Evolutionary conservation across 2,329 filamentous ascomycete genomes (phyloP).

Genomic region (Amylocarpus encephaloides): DNA sequence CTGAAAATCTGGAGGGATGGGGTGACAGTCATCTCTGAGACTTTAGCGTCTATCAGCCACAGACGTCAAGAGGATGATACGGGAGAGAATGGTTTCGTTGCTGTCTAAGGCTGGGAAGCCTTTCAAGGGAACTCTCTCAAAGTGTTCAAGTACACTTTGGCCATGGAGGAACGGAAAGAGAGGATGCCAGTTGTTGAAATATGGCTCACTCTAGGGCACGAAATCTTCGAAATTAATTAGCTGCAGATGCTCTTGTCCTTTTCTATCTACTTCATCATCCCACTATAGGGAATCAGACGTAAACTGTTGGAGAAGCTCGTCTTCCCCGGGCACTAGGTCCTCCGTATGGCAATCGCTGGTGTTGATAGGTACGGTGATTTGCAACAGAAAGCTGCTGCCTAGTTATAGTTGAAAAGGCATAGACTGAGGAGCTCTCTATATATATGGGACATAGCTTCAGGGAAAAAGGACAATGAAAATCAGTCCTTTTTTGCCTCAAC

Average conservation of each 20-base stretch:
- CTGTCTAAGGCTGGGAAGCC: constrained; percentile 30
- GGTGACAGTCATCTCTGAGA: constrained; percentile 13
- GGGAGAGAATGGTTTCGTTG: constrained; percentile 39
- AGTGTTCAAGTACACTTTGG: constrained; percentile 41
- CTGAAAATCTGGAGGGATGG: constrained; percentile 39
- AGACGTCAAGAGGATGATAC: constrained; percentile 47
- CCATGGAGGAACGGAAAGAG: constrained; percentile 51
- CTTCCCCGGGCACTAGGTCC: constrained; percentile 50
- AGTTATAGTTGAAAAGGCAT: too few relatives aligned
- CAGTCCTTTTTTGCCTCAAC: too few relatives aligned
- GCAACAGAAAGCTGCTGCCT: too few relatives aligned
- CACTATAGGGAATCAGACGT: constrained; percentile 32
- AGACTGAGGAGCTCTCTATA: too few relatives aligned
- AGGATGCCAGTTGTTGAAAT: constrained; percentile 53
- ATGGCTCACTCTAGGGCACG: constrained; percentile 43
- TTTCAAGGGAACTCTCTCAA: constrained; percentile 38
- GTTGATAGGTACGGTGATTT: too few relatives aligned
- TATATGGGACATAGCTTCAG: too few relatives aligned
- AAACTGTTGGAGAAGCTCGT: constrained; percentile 40
- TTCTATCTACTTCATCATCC: constrained; percentile 31
- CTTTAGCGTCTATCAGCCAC: constrained; percentile 46
- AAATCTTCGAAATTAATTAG: constrained; percentile 41
- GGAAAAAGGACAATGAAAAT: too few relatives aligned
- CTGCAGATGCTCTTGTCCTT: constrained; percentile 1
- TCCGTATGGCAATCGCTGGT: constrained; percentile 22